A percentile compares a stretch with the other conserved stretches of the same genome.
phyloP scores from a whole-genome alignment of 306 rosid species.

The Luffa acutangula region DNA sequence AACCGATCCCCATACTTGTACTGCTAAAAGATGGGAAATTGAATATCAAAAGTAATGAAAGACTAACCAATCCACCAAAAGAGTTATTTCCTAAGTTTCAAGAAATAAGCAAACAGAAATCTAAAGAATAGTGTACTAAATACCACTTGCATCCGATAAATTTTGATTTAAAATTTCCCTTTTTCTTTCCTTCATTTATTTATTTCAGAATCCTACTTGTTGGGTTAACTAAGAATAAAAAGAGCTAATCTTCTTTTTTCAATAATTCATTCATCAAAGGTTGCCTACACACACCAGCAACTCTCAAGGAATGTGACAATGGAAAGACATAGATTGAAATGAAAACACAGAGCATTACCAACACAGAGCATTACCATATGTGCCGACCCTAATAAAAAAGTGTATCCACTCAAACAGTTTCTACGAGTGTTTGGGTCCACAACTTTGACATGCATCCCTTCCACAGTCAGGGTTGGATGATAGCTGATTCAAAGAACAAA shows the following conservation, averaged over 20 bases:
- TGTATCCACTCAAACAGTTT: conserved; percentile 63
- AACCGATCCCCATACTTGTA: conserved; percentile 49
- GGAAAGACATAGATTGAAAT: conserved; percentile 6
- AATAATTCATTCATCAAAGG: not conserved
- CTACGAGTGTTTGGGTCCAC: conserved; percentile 59
- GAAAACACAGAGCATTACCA: conserved; percentile 33
- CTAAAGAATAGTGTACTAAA: not conserved
- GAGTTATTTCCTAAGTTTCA: not conserved
- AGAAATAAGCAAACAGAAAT: not conserved
- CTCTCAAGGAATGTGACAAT: not conserved
- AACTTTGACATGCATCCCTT: conserved; percentile 57
- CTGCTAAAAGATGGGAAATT: conserved; percentile 27
- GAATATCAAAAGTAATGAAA: not conserved
- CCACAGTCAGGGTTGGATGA: conserved; percentile 48
- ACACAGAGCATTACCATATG: conserved; percentile 36
- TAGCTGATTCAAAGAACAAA: conserved; percentile 33
- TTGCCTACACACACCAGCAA: not conserved
- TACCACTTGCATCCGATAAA: not conserved
- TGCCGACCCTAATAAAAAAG: conserved; percentile 52
- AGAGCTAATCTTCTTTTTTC: not conserved
- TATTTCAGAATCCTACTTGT: not conserved
- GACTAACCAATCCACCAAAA: not conserved
- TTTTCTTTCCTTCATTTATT: not conserved
- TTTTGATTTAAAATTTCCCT: not conserved
- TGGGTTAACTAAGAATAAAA: not conserved